Conservation (phyloP, 2,329 filamentous ascomycete species). For the Tympanopsis confertula region DNA sequence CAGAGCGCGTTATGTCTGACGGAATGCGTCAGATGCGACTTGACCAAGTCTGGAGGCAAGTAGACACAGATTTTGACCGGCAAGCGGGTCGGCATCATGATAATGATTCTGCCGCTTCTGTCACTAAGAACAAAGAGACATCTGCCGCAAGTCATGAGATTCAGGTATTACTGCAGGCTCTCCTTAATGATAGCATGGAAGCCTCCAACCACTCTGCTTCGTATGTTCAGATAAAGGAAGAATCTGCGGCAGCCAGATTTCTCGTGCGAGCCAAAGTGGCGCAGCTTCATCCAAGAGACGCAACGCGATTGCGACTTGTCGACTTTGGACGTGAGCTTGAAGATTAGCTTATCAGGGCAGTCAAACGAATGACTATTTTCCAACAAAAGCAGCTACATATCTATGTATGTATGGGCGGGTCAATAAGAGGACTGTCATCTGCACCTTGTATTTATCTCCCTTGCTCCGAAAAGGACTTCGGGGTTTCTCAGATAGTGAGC, state of each 20-base stretch:
- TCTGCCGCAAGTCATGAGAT: constrained; percentile 42
- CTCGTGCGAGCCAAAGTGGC: constrained; percentile 55
- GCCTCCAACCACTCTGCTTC: constrained; percentile 39
- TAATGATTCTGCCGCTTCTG: constrained; percentile 14
- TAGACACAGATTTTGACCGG: constrained; percentile 15
- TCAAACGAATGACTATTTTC: too few species aligned
- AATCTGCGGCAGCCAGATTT: constrained; percentile 52
- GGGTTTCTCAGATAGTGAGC: neutral
- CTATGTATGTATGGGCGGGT: too few species aligned
- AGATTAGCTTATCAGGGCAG: too few species aligned
- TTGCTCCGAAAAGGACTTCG: neutral
- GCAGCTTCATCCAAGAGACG: constrained; percentile 53
- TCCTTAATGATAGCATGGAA: constrained; percentile 45
- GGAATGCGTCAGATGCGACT: constrained; percentile 47
- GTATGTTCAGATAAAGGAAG: constrained; percentile 45
- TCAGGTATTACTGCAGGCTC: constrained; percentile 44
- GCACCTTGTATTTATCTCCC: too few species aligned
- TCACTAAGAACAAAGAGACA: constrained; percentile 10
- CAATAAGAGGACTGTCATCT: too few species aligned
- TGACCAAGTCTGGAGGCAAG: constrained; percentile 44
- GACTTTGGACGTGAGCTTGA: constrained; percentile 56
- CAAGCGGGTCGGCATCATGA: constrained; percentile 6
- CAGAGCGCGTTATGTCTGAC: constrained; percentile 23
- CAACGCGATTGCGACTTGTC: constrained; percentile 42
- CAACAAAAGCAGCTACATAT: too few species aligned